These are phyloP conservation scores for Heliamphora pulchella DNA, from an alignment of 179 eudicot genomes.

Conservation along the genomic window DNA sequence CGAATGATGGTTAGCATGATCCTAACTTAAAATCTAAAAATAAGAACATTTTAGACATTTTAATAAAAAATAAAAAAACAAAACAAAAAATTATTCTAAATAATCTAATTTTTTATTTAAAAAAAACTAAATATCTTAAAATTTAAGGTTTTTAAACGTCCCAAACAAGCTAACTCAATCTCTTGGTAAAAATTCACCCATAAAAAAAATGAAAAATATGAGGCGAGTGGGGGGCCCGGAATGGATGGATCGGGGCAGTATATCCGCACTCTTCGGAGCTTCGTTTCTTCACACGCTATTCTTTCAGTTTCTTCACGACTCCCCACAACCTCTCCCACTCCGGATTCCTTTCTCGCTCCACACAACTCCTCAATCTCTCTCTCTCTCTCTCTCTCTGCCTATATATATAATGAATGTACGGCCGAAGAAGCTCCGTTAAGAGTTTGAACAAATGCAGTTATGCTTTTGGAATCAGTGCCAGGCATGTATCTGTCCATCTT, in stretches of 20 bases:
- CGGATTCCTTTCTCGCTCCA: constrained; percentile 1
- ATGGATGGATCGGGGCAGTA: constrained; percentile 1
- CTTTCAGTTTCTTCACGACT: constrained; percentile 10
- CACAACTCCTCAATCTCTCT: no score
- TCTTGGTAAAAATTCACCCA: no score
- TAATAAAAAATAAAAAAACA: no score
- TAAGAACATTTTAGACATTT: no score
- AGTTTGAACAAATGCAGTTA: neutral
- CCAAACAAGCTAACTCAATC: no score
- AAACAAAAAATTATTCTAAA: no score
- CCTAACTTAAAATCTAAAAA: no score
- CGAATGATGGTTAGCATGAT: no score
- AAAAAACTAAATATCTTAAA: no score
- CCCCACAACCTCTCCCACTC: neutral
- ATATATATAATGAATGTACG: neutral
- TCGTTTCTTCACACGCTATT: neutral
- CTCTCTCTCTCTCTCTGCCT: neutral
- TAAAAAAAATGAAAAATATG: neutral
- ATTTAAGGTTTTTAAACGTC: no score
- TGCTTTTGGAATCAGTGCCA: constrained; percentile 1
- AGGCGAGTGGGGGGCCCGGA: neutral
- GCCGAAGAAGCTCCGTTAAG: neutral
- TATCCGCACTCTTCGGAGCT: constrained; percentile 9
- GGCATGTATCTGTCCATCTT: constrained; percentile 12
- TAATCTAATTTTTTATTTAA: no score